These are phyloP conservation scores for Blastocystis sp. DNA, from an alignment of 352 stramenopile species.

Conservation along the genomic window DNA sequence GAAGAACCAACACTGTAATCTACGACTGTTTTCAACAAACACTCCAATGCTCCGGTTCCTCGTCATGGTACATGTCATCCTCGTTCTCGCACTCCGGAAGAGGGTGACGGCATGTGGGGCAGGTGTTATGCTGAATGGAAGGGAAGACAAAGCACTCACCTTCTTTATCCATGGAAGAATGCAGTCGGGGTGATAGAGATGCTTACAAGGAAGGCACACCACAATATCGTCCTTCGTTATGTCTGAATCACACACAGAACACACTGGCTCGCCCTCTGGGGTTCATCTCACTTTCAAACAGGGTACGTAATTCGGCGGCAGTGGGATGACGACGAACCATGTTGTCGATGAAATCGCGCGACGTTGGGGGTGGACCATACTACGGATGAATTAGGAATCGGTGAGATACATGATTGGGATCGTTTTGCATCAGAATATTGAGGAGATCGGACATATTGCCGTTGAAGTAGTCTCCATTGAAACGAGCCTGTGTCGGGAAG, in stretches of 20 bases:
- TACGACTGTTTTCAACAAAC: neutral
- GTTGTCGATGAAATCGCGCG: conserved; percentile 38
- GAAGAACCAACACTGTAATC: conserved; percentile 6
- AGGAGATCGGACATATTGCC: conserved; percentile 16
- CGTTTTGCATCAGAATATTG: conserved; percentile 40
- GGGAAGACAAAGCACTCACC: neutral
- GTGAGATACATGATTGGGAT: conserved; percentile 12
- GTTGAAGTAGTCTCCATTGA: conserved; percentile 8
- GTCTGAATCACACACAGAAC: conserved; percentile 47
- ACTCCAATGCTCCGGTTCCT: neutral
- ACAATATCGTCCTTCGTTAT: conserved; percentile 57
- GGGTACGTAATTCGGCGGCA: conserved; percentile 12
- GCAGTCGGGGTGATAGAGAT: conserved; percentile 54
- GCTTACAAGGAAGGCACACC: conserved; percentile 58
- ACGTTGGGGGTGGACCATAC: conserved; percentile 47
- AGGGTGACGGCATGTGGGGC: conserved; percentile 34
- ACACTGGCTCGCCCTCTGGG: neutral
- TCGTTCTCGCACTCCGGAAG: conserved; percentile 15
- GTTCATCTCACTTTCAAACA: neutral
- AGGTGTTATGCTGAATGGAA: conserved; percentile 50
- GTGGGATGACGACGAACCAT: conserved; percentile 54
- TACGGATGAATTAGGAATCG: neutral
- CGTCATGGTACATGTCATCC: neutral
- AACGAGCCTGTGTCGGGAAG: neutral
- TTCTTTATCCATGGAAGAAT: conserved; percentile 66